Conservation (phyloP, 208 protist species). For the Acanthamoeba lenticulata region DNA sequence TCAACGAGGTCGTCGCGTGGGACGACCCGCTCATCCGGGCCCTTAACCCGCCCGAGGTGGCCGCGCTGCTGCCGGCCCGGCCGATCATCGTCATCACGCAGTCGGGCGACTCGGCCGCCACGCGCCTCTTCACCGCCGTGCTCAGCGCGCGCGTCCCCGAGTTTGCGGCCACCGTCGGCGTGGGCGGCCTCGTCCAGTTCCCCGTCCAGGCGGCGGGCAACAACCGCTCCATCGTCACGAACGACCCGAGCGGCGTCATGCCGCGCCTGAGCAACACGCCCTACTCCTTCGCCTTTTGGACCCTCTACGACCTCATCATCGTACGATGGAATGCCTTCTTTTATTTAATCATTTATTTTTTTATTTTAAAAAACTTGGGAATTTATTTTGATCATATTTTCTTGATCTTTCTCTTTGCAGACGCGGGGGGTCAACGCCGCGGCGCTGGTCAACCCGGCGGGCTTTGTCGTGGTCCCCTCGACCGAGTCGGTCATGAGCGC, state of each 20-base stretch:
- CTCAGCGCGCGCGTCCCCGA: neutral
- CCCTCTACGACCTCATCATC: neutral
- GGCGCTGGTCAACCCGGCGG: neutral
- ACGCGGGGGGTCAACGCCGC: neutral
- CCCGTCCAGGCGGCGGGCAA: neutral
- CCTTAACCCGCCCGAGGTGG: neutral
- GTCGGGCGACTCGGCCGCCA: neutral
- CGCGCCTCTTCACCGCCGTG: neutral
- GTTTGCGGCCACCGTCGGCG: neutral
- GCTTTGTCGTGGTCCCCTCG: neutral
- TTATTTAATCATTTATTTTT: too few species aligned
- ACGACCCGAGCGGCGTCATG: neutral
- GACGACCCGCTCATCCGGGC: neutral
- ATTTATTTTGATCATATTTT: too few species aligned
- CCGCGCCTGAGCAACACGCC: neutral
- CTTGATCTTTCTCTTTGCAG: neutral
- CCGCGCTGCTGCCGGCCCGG: neutral
- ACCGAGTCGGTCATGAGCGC: neutral
- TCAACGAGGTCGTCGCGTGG: neutral
- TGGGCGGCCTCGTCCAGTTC: neutral
- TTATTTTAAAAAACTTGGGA: too few species aligned
- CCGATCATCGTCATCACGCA: neutral
- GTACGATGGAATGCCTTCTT: neutral
- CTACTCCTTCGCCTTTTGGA: constrained; percentile 16
- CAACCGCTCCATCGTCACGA: neutral